phyloP scores from a whole-genome alignment of 1,139 yeast species.

The Hyphopichia burtonii region DNA sequence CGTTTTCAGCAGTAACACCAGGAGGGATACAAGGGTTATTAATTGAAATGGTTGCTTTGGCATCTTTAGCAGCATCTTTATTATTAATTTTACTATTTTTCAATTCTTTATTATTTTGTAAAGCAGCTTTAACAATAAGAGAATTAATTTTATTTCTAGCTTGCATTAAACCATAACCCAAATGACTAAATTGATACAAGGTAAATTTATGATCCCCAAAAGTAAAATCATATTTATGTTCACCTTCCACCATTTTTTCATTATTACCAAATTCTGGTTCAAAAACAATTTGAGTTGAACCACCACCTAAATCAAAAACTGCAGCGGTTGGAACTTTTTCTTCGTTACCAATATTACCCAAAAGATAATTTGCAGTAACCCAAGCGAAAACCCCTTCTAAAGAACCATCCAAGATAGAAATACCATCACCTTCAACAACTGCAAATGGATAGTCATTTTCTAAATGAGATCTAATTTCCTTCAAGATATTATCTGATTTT shows the following conservation, averaged over 20 bases:
- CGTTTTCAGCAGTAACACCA: constrained; percentile 52
- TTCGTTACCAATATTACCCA: constrained; percentile 84
- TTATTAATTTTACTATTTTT: constrained; percentile 28
- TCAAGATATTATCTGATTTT: constrained; percentile 66
- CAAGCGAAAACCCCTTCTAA: constrained; percentile 99
- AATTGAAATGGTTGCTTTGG: constrained; percentile 41
- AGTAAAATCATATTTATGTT: constrained; percentile 74
- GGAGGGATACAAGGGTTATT: constrained; percentile 89
- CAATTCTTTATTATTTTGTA: constrained; percentile 29
- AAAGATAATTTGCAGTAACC: constrained; percentile 91
- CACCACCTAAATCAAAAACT: constrained; percentile 97
- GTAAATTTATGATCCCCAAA: constrained; percentile 81
- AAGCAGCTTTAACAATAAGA: constrained; percentile 50
- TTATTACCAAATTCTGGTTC: constrained; percentile 73
- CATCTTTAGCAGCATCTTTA: constrained; percentile 39
- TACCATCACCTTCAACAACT: constrained; percentile 80
- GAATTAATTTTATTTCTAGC: constrained; percentile 83
- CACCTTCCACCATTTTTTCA: constrained; percentile 75
- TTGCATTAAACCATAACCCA: constrained; percentile 94
- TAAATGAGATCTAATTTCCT: constrained; percentile 72
- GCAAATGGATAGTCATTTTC: constrained; percentile 86
- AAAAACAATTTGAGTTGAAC: constrained; percentile 96
- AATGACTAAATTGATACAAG: constrained; percentile 92
- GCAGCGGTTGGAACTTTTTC: constrained; percentile 85
- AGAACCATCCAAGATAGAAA: constrained; percentile 90